These are phyloP conservation scores for Clarireedia paspali DNA, from an alignment of 2,329 filamentous ascomycete genomes.

Conservation along the genomic window DNA sequence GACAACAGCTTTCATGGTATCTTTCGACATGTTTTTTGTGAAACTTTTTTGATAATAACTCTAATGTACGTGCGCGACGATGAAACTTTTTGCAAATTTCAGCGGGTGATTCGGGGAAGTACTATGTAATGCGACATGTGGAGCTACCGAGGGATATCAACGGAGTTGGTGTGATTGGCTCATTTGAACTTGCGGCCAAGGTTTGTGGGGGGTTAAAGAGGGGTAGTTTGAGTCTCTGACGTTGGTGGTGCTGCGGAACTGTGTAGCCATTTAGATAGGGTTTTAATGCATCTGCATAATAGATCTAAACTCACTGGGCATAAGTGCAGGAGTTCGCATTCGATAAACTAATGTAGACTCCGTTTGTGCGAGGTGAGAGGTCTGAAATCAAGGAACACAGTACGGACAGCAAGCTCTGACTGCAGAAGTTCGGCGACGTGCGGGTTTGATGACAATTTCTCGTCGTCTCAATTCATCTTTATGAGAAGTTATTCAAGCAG, in stretches of 20 bases:
- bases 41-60: neutral
- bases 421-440: no score
- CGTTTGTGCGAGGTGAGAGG: no score
- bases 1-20: constrained; percentile 79
- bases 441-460: no score
- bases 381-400: no score
- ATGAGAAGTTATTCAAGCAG: neutral
- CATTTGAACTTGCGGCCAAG: neutral
- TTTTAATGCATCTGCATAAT: no score
- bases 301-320: no score
- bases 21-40: constrained; percentile 16
- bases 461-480: no score
- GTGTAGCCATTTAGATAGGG: no score
- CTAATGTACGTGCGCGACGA: neutral
- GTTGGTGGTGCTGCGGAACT: no score
- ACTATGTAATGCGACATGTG: neutral
- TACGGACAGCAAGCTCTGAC: no score
- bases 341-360: no score
- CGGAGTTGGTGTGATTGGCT: neutral
- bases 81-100: neutral
- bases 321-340: no score
- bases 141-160: neutral
- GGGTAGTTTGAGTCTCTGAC: neutral
- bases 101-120: neutral
- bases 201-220: neutral